Conservation (phyloP, 1,284 basidiomycete genomes). For the Rhodotorula sp. region DNA sequence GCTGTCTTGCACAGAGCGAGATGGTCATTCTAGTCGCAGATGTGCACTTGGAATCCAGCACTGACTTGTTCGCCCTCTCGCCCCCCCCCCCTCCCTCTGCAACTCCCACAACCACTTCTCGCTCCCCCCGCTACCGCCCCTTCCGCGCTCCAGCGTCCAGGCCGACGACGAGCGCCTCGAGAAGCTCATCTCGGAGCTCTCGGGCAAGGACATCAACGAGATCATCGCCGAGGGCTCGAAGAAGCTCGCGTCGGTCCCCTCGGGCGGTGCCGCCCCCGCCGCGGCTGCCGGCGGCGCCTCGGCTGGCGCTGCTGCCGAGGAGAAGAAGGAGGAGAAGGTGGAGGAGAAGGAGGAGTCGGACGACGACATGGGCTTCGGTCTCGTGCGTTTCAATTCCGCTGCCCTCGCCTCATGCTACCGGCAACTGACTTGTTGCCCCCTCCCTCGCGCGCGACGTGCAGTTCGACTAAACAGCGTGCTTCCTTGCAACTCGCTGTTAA, state of each 20-base stretch:
- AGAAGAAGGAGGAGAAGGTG: constrained; percentile 70
- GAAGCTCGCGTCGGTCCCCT: constrained; percentile 87
- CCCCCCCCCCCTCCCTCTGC: not conserved
- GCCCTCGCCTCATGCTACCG: not conserved
- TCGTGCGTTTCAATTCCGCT: no score
- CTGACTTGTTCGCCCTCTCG: not conserved
- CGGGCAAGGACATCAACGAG: constrained; percentile 86
- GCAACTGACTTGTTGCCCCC: not conserved
- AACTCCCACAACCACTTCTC: not conserved
- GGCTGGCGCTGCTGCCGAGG: constrained; percentile 67
- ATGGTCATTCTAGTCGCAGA: no score
- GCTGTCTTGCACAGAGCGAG: no score
- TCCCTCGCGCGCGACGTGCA: no score
- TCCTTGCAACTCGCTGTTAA: not conserved
- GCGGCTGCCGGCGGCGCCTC: constrained; percentile 65
- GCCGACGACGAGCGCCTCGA: constrained; percentile 79
- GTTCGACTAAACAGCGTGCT: not conserved
- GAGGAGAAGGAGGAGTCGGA: constrained; percentile 69
- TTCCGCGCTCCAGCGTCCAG: constrained; percentile 64
- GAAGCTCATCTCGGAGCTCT: constrained; percentile 86
- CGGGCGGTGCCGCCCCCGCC: constrained; percentile 56
- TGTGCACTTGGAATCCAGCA: no score
- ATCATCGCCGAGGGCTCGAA: constrained; percentile 88
- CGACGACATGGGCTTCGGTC: constrained; percentile 48
- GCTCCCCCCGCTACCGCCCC: not conserved